phyloP scores from a whole-genome alignment of 495 filamentous ascomycete genomes.

The Penicillium arizonense region DNA sequence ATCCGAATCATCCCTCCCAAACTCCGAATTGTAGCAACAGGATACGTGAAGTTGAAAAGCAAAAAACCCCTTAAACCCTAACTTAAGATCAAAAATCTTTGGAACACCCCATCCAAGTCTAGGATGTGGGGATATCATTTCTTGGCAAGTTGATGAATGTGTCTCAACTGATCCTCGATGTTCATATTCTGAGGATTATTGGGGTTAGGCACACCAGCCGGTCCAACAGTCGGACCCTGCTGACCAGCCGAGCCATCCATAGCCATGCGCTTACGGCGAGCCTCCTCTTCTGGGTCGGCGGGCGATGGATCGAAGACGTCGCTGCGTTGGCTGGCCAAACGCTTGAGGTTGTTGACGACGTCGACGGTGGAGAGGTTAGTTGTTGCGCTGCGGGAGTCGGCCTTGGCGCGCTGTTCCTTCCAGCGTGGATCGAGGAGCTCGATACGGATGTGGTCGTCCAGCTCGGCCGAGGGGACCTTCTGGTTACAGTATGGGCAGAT shows the following conservation, averaged over 20 bases:
- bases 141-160: constrained; percentile 44
- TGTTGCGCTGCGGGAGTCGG: constrained; percentile 76
- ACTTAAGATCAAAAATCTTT: neutral
- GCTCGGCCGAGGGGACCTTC: constrained; percentile 78
- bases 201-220: constrained; percentile 20
- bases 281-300: constrained; percentile 61
- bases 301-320: constrained; percentile 78
- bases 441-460: constrained; percentile 94
- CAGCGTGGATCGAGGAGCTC: constrained; percentile 93
- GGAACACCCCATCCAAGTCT: neutral
- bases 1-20: constrained; percentile 12
- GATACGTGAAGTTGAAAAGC: neutral
- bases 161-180: constrained; percentile 49
- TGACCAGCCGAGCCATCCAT: constrained; percentile 7
- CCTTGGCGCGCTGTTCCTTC: constrained; percentile 92
- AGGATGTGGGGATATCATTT: constrained; percentile 12
- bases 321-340: constrained; percentile 85
- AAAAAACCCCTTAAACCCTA: constrained; percentile 11
- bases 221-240: constrained; percentile 24
- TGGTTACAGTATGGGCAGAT: constrained; percentile 94
- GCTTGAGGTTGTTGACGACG: constrained; percentile 92
- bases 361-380: constrained; percentile 86
- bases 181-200: constrained; percentile 45
- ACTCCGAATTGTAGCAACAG: constrained; percentile 11
- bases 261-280: constrained; percentile 75